Evolutionary conservation across 2,329 filamentous ascomycete genomes (phyloP).

Genomic region (Colletotrichum sp.): DNA sequence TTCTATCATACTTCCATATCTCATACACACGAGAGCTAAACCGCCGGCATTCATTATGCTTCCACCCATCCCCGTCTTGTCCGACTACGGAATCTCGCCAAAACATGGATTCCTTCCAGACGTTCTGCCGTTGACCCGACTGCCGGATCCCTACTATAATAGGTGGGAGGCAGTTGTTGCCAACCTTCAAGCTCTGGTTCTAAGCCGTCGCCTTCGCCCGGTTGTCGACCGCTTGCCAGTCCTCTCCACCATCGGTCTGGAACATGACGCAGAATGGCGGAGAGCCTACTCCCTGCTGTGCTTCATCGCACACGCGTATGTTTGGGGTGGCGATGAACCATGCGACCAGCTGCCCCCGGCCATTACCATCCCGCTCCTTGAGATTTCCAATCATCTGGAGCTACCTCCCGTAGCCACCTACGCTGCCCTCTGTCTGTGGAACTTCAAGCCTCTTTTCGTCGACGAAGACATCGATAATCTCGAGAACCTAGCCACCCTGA

Average conservation of each 20-base stretch:
- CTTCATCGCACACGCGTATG: conserved; percentile 93
- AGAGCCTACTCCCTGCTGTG: conserved; percentile 88
- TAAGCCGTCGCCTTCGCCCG: conserved; percentile 81
- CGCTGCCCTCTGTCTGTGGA: conserved; percentile 91
- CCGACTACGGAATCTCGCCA: conserved; percentile 81
- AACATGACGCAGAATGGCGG: conserved; percentile 88
- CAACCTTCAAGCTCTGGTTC: conserved; percentile 85
- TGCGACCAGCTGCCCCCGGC: conserved; percentile 79
- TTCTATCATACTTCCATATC: not conserved
- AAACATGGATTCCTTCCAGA: conserved; percentile 87
- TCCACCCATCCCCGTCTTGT: conserved; percentile 65
- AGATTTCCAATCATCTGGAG: conserved; percentile 79
- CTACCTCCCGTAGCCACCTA: conserved; percentile 94
- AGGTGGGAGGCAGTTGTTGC: conserved; percentile 89
- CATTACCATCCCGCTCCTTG: conserved; percentile 82
- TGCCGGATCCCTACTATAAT: conserved; percentile 91
- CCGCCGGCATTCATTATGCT: conserved; percentile 46
- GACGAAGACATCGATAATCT: conserved; percentile 82
- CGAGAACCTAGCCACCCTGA: conserved; percentile 85
- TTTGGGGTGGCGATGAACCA: conserved; percentile 91
- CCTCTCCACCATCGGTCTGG: conserved; percentile 81
- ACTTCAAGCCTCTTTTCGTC: conserved; percentile 90
- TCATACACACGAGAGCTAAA: not conserved
- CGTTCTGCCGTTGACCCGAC: conserved; percentile 76
- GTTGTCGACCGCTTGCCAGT: conserved; percentile 83